A percentile compares a stretch with the other conserved stretches of the same genome.
phyloP scores from a whole-genome alignment of 2,329 filamentous ascomycete genomes.

The Coleophoma eucalyptorum region DNA sequence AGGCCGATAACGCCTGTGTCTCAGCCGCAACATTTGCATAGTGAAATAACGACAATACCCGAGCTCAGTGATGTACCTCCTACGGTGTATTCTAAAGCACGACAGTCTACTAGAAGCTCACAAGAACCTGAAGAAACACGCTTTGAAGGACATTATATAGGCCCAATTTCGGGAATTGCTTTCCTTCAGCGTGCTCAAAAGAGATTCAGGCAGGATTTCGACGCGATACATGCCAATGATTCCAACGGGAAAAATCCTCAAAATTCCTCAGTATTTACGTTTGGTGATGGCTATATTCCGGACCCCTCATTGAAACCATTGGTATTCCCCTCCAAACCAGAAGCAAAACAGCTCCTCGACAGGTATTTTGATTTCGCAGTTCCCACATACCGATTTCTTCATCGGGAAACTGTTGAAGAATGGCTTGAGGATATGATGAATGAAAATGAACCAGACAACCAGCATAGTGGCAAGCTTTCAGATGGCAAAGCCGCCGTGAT shows the following conservation, averaged over 20 bases:
- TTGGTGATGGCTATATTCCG: constrained; percentile 8
- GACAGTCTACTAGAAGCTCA: constrained; percentile 2
- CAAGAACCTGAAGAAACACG: constrained; percentile 4
- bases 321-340: constrained; percentile 4
- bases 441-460: not conserved
- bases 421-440: constrained; percentile 38
- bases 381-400: constrained; percentile 54
- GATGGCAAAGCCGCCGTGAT: constrained; percentile 41
- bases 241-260: not conserved
- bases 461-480: not conserved
- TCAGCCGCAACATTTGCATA: too few relatives aligned
- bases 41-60: too few relatives aligned
- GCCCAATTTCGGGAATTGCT: constrained; percentile 49
- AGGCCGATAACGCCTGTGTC: too few relatives aligned
- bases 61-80: too few relatives aligned
- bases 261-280: constrained; percentile 10
- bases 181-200: constrained; percentile 52
- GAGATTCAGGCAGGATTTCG: constrained; percentile 39
- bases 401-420: constrained; percentile 44
- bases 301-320: not conserved
- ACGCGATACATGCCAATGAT: constrained; percentile 1
- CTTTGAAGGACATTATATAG: constrained; percentile 48
- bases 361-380: constrained; percentile 58
- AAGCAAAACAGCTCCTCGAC: constrained; percentile 33
- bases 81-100: not conserved